These are phyloP conservation scores for Ampelocalamus luodianensis DNA, from an alignment of 176 grass and related monocot species.

Conservation along the genomic window DNA sequence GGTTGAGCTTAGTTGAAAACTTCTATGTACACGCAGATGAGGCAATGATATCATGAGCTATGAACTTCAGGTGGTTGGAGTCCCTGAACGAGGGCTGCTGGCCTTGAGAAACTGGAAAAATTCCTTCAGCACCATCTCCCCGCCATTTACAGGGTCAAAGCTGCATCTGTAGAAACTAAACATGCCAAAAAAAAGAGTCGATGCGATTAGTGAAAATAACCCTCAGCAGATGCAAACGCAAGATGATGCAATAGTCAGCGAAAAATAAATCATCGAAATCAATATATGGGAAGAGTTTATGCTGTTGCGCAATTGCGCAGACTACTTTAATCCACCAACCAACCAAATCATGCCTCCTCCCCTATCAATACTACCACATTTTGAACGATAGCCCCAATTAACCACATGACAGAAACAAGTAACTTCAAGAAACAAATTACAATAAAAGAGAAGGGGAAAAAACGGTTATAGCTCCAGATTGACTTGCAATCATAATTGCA, in stretches of 20 bases:
- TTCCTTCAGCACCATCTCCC: neutral
- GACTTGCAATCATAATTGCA: constrained; percentile 10
- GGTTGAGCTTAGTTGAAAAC: too few species aligned
- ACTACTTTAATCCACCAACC: too few species aligned
- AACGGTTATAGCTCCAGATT: neutral
- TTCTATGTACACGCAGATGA: too few species aligned
- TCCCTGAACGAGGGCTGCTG: too few species aligned
- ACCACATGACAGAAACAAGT: neutral
- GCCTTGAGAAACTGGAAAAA: too few species aligned
- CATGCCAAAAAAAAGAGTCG: neutral
- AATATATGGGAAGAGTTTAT: neutral
- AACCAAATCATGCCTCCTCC: neutral
- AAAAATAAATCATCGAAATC: constrained; percentile 5
- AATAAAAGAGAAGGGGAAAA: neutral
- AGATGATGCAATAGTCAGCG: neutral
- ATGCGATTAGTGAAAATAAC: neutral
- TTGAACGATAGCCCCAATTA: neutral
- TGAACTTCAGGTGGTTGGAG: too few species aligned
- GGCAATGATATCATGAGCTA: too few species aligned
- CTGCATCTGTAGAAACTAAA: constrained; percentile 73
- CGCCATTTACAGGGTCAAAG: constrained; percentile 68
- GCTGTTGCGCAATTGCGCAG: neutral
- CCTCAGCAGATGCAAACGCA: neutral
- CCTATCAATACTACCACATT: constrained; percentile 3
- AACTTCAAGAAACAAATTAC: neutral